These are phyloP conservation scores for Arxiozyma bovina DNA, from an alignment of 1,139 yeast genomes.

Conservation along the genomic window DNA sequence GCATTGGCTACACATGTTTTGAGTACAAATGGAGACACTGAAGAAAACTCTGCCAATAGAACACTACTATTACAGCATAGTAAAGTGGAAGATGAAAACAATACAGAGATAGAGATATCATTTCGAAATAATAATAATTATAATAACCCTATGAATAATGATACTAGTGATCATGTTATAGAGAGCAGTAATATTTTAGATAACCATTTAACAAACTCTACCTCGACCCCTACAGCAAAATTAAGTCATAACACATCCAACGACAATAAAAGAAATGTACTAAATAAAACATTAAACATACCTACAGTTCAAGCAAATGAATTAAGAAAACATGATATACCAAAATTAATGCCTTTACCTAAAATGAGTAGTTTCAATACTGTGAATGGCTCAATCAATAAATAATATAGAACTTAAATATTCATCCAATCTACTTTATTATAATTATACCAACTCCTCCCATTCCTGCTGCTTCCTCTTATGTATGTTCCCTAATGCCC, in stretches of 20 bases:
- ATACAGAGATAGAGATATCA: slow-evolving; percentile 18
- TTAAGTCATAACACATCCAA: neutral
- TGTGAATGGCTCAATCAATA: slow-evolving; percentile 12
- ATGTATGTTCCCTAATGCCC: neutral
- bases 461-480: neutral
- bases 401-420: neutral
- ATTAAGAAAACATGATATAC: neutral
- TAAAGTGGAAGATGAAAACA: slow-evolving; percentile 13
- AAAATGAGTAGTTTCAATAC: slow-evolving; percentile 23
- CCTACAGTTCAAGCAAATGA: neutral
- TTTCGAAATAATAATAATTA: slow-evolving; percentile 5
- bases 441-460: neutral
- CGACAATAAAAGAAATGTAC: neutral
- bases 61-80: slow-evolving; percentile 16
- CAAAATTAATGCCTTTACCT: slow-evolving; percentile 11
- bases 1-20: slow-evolving; percentile 40
- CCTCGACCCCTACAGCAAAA: slow-evolving; percentile 1
- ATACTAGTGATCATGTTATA: neutral
- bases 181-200: neutral
- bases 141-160: neutral
- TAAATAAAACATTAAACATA: neutral
- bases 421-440: neutral
- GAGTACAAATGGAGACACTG: slow-evolving; percentile 23
- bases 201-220: neutral
- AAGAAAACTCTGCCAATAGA: slow-evolving; percentile 21